These are phyloP conservation scores for Colletotrichum sp. DNA, from an alignment of 2,329 filamentous ascomycete genomes.

Conservation along the genomic window DNA sequence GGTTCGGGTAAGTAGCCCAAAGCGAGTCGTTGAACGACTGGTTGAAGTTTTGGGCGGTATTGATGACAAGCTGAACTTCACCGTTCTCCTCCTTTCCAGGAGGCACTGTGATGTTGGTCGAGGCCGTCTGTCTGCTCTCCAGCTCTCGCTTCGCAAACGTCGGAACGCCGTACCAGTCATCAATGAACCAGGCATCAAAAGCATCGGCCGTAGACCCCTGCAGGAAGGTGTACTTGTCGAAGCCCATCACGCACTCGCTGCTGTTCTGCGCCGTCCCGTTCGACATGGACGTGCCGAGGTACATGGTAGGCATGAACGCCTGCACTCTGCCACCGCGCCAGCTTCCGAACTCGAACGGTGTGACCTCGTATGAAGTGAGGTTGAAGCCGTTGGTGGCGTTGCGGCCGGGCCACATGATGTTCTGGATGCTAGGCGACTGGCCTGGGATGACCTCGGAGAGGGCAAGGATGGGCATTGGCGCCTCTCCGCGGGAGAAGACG, in stretches of 20 bases:
- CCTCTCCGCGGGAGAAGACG: constrained; percentile 25
- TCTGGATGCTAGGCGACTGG: constrained; percentile 28
- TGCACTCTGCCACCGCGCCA: constrained; percentile 33
- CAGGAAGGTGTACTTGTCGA: constrained; percentile 34
- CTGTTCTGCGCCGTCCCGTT: constrained; percentile 28
- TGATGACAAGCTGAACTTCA: constrained; percentile 26
- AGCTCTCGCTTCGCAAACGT: constrained; percentile 27
- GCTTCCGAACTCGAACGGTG: constrained; percentile 35
- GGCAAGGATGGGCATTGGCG: constrained; percentile 31
- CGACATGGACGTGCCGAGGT: constrained; percentile 31
- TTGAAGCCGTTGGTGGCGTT: constrained; percentile 32
- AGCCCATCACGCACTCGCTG: constrained; percentile 31
- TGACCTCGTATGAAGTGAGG: constrained; percentile 35
- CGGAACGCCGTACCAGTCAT: constrained; percentile 28
- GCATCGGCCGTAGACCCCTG: constrained; percentile 33
- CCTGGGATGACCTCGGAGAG: constrained; percentile 32
- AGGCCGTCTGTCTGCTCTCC: constrained; percentile 1
- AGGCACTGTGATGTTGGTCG: constrained; percentile 21
- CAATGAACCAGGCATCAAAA: constrained; percentile 30
- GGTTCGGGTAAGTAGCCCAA: constrained; percentile 35
- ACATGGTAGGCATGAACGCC: constrained; percentile 31
- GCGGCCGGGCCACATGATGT: constrained; percentile 30
- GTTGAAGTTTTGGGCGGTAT: constrained; percentile 27
- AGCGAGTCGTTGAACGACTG: constrained; percentile 33
- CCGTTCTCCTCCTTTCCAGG: constrained; percentile 17